phyloP scores from a whole-genome alignment of 208 protist species.

The Spongospora subterranea region DNA sequence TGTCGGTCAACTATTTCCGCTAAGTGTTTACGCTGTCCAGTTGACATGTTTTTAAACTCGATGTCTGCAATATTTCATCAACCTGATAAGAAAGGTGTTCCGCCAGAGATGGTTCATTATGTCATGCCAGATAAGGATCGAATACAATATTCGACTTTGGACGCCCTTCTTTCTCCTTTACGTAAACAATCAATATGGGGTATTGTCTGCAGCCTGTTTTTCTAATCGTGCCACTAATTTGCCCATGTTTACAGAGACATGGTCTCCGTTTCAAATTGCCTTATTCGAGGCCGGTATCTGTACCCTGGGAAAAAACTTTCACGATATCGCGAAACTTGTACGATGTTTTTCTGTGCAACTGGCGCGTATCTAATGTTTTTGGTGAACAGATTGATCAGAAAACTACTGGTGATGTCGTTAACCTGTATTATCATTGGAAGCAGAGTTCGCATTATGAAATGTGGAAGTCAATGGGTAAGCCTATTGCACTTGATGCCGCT shows the following conservation, averaged over 20 bases:
- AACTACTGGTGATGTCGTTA: conserved; percentile 39
- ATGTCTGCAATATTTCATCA: conserved; percentile 23
- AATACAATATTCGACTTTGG: background rate
- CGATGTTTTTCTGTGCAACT: background rate
- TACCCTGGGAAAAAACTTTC: conserved; percentile 50
- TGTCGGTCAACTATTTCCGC: background rate
- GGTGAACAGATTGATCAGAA: conserved; percentile 5
- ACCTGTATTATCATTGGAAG: conserved; percentile 55
- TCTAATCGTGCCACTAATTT: background rate
- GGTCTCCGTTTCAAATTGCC: conserved; percentile 20
- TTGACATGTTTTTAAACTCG: background rate
- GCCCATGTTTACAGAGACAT: background rate
- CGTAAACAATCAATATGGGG: conserved; percentile 37
- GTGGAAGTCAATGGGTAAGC: conserved; percentile 41
- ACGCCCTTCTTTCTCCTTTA: conserved; percentile 18
- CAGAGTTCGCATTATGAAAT: conserved; percentile 33
- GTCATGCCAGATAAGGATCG: conserved; percentile 2
- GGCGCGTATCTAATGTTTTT: background rate
- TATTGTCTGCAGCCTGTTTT: background rate
- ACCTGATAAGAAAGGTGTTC: background rate
- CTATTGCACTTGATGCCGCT: no score
- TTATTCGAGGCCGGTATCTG: conserved; percentile 21
- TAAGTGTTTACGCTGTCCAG: background rate
- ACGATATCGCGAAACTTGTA: conserved; percentile 24
- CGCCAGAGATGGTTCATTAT: conserved; percentile 1